Evolutionary conservation across 306 rosid species (phyloP).

Genomic region (Trifolium fragiferum): DNA sequence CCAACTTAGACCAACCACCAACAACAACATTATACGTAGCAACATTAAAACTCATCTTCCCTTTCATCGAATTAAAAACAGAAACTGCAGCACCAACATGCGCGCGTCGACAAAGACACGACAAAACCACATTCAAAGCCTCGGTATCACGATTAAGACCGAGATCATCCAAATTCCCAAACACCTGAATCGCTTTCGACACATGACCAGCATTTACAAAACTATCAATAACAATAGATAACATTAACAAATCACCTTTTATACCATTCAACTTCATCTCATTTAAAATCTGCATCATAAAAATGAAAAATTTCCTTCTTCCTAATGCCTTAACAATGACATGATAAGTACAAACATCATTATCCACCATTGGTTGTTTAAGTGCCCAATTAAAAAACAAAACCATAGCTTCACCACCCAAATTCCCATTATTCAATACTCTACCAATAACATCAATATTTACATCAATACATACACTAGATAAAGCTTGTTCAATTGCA

Average conservation of each 20-base stretch:
- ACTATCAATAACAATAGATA: constrained; percentile 72
- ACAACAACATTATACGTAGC: constrained; percentile 59
- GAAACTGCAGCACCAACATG: constrained; percentile 70
- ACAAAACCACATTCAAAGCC: constrained; percentile 68
- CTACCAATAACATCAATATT: constrained; percentile 51
- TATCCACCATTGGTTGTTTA: constrained; percentile 59
- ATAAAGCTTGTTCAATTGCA: constrained; percentile 67
- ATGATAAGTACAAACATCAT: constrained; percentile 47
- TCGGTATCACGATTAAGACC: constrained; percentile 57
- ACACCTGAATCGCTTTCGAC: constrained; percentile 64
- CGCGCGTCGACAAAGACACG: constrained; percentile 64
- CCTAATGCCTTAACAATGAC: constrained; percentile 77
- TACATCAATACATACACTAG: constrained; percentile 52
- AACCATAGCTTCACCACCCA: constrained; percentile 74
- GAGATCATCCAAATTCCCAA: constrained; percentile 58
- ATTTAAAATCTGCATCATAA: constrained; percentile 54
- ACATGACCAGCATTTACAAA: constrained; percentile 69
- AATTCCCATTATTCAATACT: constrained; percentile 66
- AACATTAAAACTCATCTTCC: constrained; percentile 56
- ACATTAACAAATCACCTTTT: constrained; percentile 51
- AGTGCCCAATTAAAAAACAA: constrained; percentile 80
- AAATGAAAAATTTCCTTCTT: constrained; percentile 67
- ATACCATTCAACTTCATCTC: constrained; percentile 52
- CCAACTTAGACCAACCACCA: constrained; percentile 77
- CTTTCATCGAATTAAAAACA: constrained; percentile 59